Evolutionary conservation across 2,329 filamentous ascomycete genomes (phyloP).

Genomic region (Sphaerulina vaccinii): DNA sequence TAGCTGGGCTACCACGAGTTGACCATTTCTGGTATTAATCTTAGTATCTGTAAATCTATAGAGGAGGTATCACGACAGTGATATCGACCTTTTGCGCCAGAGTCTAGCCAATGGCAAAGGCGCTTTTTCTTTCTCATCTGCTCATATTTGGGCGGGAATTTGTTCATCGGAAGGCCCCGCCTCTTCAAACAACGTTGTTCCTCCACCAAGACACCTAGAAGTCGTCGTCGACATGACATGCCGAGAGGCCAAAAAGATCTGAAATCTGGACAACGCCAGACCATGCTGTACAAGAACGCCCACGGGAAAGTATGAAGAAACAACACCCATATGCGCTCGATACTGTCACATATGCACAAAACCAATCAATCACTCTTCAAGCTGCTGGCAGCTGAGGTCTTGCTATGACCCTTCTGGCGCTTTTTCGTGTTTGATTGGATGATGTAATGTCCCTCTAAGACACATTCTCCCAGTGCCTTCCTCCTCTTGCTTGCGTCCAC

Average conservation of each 20-base stretch:
- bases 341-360: conserved; percentile 11
- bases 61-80: neutral
- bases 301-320: neutral
- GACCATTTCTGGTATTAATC: neutral
- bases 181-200: neutral
- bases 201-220: neutral
- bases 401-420: conserved; percentile 30
- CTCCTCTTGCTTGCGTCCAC: conserved; percentile 37
- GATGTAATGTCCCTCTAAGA: conserved; percentile 46
- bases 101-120: neutral
- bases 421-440: conserved; percentile 51
- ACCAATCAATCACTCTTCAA: neutral
- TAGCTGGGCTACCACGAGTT: too few relatives aligned
- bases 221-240: conserved; percentile 5
- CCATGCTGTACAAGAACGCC: conserved; percentile 11
- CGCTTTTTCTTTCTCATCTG: neutral
- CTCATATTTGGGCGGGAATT: neutral
- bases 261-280: neutral
- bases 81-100: neutral
- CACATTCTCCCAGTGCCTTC: conserved; percentile 48
- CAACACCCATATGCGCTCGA: conserved; percentile 9
- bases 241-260: conserved; percentile 2
- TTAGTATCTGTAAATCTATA: neutral
- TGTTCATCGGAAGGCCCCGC: conserved; percentile 7
- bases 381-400: neutral